Conservation (phyloP, 169 alveolate genomes). For the Plasmodium knowlesi region DNA sequence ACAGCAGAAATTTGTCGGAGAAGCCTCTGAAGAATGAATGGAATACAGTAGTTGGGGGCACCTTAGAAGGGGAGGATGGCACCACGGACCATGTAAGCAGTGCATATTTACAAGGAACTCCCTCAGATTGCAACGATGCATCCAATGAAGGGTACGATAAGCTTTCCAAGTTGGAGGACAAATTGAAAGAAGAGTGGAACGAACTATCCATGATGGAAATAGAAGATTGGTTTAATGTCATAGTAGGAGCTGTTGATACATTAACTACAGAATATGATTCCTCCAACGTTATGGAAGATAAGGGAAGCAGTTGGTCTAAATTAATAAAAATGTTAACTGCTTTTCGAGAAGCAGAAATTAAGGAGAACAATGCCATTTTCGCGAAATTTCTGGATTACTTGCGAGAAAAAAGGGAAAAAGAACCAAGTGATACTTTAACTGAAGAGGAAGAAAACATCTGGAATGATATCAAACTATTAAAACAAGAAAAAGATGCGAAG, state of each 20-base stretch:
- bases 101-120: not conserved
- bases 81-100: not conserved
- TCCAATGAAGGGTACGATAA: not conserved
- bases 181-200: not conserved
- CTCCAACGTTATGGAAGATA: not conserved
- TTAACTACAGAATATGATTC: not conserved
- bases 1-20: constrained; percentile 4
- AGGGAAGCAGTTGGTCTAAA: not conserved
- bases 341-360: not conserved
- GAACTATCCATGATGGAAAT: not conserved
- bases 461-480: constrained; percentile 3
- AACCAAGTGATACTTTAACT: not conserved
- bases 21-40: not conserved
- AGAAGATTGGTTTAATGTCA: not conserved
- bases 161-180: not conserved
- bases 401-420: not conserved
- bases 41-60: not conserved
- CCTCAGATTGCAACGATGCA: not conserved
- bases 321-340: not conserved
- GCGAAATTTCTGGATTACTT: not conserved
- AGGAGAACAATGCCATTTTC: not conserved
- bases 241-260: not conserved
- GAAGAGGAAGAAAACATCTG: not conserved
- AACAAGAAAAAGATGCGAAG: not conserved
- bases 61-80: not conserved